A percentile compares a stretch with the other conserved stretches of the same genome.
phyloP scores from a whole-genome alignment of 2,329 filamentous ascomycete genomes.

The Colletotrichum sp. region DNA sequence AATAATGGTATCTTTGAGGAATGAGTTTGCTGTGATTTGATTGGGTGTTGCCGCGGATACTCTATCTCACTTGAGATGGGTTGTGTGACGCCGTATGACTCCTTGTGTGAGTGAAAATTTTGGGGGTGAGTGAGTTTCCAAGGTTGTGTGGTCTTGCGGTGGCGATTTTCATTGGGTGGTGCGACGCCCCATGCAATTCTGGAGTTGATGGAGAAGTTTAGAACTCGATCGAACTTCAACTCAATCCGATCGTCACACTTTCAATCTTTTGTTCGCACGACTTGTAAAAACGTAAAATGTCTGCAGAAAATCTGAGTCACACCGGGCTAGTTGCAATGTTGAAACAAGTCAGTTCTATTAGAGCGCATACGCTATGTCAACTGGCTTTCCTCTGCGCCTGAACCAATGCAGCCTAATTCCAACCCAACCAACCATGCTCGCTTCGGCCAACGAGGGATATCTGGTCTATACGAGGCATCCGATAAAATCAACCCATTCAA shows the following conservation, averaged over 20 bases:
- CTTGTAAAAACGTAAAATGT: background rate
- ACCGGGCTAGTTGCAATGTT: background rate
- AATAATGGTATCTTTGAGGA: background rate
- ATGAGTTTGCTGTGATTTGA: background rate
- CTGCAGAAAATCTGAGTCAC: background rate
- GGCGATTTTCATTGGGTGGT: slow-evolving; percentile 16
- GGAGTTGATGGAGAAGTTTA: slow-evolving; percentile 17
- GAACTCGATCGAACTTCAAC: slow-evolving; percentile 7
- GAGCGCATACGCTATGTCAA: background rate
- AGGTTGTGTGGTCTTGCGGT: background rate
- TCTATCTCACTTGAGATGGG: background rate
- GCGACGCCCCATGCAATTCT: background rate
- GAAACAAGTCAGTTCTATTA: slow-evolving; percentile 9
- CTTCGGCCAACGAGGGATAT: slow-evolving; percentile 1
- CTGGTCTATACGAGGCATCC: slow-evolving; percentile 5
- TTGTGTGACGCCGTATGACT: background rate
- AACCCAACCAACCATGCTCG: background rate
- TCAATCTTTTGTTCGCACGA: background rate
- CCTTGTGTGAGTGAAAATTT: background rate
- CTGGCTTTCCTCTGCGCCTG: background rate
- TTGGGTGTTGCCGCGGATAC: background rate
- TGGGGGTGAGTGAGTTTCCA: slow-evolving; percentile 1
- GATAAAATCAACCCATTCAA: background rate
- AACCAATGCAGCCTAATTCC: background rate
- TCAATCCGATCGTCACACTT: background rate